phyloP scores from a whole-genome alignment of 352 stramenopile species.

The Pseudoperonospora humuli region DNA sequence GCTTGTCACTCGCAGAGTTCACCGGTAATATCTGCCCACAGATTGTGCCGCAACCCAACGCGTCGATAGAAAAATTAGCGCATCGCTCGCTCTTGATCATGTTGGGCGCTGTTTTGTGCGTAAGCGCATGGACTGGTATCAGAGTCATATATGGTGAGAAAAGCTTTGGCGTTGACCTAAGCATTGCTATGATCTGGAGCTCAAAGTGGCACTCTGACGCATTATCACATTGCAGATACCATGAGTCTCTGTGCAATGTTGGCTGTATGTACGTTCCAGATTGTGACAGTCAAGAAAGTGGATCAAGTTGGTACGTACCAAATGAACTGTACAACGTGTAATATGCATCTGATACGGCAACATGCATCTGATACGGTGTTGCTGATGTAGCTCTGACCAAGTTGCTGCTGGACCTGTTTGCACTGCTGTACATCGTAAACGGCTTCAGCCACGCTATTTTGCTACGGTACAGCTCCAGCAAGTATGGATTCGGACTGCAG shows the following conservation, averaged over 20 bases:
- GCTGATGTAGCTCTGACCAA: constrained; percentile 14
- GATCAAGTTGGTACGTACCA: constrained; percentile 31
- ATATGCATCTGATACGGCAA: neutral
- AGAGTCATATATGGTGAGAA: constrained; percentile 27
- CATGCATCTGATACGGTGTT: neutral
- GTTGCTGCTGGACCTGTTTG: constrained; percentile 50
- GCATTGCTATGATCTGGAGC: neutral
- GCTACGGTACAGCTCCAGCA: constrained; percentile 33
- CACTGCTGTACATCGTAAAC: constrained; percentile 48
- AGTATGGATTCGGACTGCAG: constrained; percentile 50
- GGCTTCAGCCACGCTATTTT: constrained; percentile 59
- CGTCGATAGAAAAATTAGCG: constrained; percentile 1
- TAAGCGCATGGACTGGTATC: constrained; percentile 27
- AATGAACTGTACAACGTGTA: neutral
- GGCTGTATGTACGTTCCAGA: constrained; percentile 29
- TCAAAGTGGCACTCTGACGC: neutral
- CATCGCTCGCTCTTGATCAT: constrained; percentile 26
- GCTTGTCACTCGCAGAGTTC: constrained; percentile 54
- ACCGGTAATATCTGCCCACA: constrained; percentile 34
- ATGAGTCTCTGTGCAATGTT: constrained; percentile 22
- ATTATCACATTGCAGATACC: constrained; percentile 26
- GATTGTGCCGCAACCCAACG: constrained; percentile 27
- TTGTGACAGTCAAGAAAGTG: constrained; percentile 25
- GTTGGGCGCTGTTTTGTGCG: constrained; percentile 22
- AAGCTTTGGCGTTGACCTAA: neutral